These are phyloP conservation scores for Neurospora tetrasperma DNA, from an alignment of 495 filamentous ascomycete genomes.

Conservation along the genomic window DNA sequence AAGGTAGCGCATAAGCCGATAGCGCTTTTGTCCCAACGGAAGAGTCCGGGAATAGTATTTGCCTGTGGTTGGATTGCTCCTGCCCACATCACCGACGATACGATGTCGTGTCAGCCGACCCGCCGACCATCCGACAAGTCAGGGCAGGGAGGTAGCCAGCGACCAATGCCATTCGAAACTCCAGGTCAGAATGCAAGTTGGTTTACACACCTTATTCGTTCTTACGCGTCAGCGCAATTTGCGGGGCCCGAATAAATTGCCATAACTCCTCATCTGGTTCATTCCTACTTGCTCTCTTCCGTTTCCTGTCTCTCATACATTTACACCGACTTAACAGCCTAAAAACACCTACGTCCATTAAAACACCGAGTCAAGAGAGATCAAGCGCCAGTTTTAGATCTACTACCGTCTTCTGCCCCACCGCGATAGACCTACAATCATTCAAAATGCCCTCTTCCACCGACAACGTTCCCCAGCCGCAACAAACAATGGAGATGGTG, in stretches of 20 bases:
- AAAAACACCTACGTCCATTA: background rate
- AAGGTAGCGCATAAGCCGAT: background rate
- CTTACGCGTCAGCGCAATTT: background rate
- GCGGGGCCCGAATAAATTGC: background rate
- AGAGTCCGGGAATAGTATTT: background rate
- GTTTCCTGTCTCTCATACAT: background rate
- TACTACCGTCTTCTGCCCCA: background rate
- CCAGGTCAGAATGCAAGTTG: background rate
- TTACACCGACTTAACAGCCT: background rate
- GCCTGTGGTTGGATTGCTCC: background rate
- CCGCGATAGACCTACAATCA: background rate
- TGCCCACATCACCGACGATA: background rate
- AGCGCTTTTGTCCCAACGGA: background rate
- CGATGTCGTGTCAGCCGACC: background rate
- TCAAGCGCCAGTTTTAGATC: background rate
- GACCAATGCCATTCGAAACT: background rate
- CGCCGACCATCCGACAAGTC: background rate
- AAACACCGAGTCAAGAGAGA: background rate
- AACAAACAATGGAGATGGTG: slow-evolving; percentile 20
- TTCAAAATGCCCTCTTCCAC: slow-evolving; percentile 15
- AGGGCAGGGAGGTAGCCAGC: background rate
- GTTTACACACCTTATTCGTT: background rate
- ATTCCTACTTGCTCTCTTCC: background rate
- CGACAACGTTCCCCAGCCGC: slow-evolving; percentile 15
- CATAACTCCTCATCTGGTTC: background rate